phyloP scores from a whole-genome alignment of 1,284 basidiomycete genomes.

The Leccinum pachyderme region DNA sequence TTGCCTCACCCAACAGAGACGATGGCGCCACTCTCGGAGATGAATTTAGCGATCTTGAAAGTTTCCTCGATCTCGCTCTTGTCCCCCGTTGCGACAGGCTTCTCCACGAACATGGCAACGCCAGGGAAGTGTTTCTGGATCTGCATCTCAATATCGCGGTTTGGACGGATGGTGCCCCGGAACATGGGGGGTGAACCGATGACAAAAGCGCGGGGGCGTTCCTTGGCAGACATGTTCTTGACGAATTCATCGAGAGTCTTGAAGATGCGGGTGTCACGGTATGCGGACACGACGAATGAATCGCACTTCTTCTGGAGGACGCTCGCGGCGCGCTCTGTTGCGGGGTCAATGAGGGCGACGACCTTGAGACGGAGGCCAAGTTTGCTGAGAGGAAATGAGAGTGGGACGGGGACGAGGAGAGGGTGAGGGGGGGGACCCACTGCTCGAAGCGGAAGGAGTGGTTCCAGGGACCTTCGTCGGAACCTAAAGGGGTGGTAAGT shows the following conservation, averaged over 20 bases:
- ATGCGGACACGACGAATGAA: conserved; percentile 92
- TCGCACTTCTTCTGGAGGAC: conserved; percentile 90
- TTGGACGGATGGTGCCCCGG: conserved; percentile 76
- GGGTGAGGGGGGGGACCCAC: conserved; percentile 40
- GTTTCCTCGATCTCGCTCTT: conserved; percentile 64
- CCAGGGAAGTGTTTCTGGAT: conserved; percentile 89
- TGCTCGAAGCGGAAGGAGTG: conserved; percentile 95
- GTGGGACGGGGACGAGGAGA: not conserved
- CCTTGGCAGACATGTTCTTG: conserved; percentile 61
- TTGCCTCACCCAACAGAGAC: conserved; percentile 82
- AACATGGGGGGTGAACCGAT: conserved; percentile 94
- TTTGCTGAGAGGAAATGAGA: conserved; percentile 58
- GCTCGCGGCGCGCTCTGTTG: conserved; percentile 74
- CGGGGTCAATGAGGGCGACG: conserved; percentile 91
- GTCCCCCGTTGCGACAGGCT: conserved; percentile 88
- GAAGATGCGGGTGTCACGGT: conserved; percentile 89
- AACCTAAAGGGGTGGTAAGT: conserved; percentile 47
- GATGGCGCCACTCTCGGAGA: conserved; percentile 69
- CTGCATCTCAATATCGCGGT: conserved; percentile 88
- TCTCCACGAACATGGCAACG: conserved; percentile 93
- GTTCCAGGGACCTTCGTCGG: conserved; percentile 87
- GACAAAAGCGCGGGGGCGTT: conserved; percentile 75
- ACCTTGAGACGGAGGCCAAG: conserved; percentile 96
- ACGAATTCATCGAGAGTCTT: conserved; percentile 86
- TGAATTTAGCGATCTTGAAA: conserved; percentile 66